Evolutionary conservation across 2,329 filamentous ascomycete genomes (phyloP).

Genomic region (Celoporthe dispersa): DNA sequence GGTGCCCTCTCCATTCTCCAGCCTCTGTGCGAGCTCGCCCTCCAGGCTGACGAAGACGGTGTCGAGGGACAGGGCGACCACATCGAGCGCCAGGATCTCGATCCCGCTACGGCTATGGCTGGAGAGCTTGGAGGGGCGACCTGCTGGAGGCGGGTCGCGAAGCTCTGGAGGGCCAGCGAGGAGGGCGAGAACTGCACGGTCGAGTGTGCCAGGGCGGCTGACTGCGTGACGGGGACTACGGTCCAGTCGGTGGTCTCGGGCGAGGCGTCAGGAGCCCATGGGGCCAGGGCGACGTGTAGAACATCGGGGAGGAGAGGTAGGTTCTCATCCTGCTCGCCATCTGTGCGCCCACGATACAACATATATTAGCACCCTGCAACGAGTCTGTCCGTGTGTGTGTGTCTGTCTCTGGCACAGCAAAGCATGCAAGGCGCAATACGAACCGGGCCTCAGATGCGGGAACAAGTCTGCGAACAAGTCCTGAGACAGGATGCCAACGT

Average conservation of each 20-base stretch:
- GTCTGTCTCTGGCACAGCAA: neutral
- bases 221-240: slow-evolving; percentile 74
- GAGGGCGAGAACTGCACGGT: slow-evolving; percentile 79
- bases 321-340: slow-evolving; percentile 20
- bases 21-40: slow-evolving; percentile 74
- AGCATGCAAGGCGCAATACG: slow-evolving; percentile 39
- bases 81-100: slow-evolving; percentile 82
- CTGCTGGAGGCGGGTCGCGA: slow-evolving; percentile 73
- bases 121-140: slow-evolving; percentile 74
- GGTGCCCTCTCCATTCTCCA: slow-evolving; percentile 82
- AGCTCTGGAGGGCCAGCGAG: slow-evolving; percentile 76
- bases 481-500: slow-evolving; percentile 83
- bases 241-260: slow-evolving; percentile 77
- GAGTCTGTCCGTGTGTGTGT: neutral
- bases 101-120: slow-evolving; percentile 76
- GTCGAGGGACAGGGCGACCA: slow-evolving; percentile 78
- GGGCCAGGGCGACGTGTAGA: slow-evolving; percentile 73
- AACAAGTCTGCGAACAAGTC: slow-evolving; percentile 85
- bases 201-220: slow-evolving; percentile 69
- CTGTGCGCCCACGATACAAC: neutral
- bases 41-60: slow-evolving; percentile 88
- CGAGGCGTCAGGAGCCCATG: slow-evolving; percentile 66
- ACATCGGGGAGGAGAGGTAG: slow-evolving; percentile 42
- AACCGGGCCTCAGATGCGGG: slow-evolving; percentile 61
- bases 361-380: slow-evolving; percentile 20